Conservation (phyloP, 2,329 filamentous ascomycete species). For the Claviceps citrina region DNA sequence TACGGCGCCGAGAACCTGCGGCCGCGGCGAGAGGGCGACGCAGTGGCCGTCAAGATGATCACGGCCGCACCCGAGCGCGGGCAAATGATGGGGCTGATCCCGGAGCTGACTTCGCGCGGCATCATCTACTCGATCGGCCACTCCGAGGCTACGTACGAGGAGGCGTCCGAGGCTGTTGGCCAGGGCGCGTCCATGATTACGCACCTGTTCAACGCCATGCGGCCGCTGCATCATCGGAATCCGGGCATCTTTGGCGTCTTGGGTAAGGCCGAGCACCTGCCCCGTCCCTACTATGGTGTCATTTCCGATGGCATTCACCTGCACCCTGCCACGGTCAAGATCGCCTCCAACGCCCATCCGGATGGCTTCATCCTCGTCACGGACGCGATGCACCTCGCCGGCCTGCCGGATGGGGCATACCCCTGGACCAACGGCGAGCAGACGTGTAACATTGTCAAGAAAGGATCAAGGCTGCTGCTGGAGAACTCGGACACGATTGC, state of each 20-base stretch:
- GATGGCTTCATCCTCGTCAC: constrained; percentile 79
- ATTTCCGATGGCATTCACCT: constrained; percentile 85
- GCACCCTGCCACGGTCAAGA: constrained; percentile 75
- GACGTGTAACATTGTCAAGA: constrained; percentile 48
- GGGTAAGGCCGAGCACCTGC: constrained; percentile 43
- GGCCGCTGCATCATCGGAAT: constrained; percentile 77
- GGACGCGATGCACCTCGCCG: constrained; percentile 79
- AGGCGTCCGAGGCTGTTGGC: constrained; percentile 55
- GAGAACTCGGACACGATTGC: constrained; percentile 69
- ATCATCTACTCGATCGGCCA: constrained; percentile 75
- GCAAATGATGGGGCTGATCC: constrained; percentile 52
- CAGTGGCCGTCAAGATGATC: constrained; percentile 54
- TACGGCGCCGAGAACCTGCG: constrained; percentile 59
- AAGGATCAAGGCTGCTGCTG: constrained; percentile 55
- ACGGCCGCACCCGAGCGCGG: constrained; percentile 75
- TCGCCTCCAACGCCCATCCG: constrained; percentile 75
- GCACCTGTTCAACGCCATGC: constrained; percentile 89
- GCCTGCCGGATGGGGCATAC: constrained; percentile 70
- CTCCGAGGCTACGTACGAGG: constrained; percentile 73
- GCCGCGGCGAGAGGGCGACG: constrained; percentile 18
- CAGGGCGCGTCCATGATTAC: constrained; percentile 79
- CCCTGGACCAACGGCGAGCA: constrained; percentile 64
- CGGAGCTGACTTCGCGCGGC: constrained; percentile 44
- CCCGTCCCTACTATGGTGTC: constrained; percentile 68
- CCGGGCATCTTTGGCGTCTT: constrained; percentile 80